These are phyloP conservation scores for Dioscorea dumetorum DNA, from an alignment of 106 monocot species.

Conservation along the genomic window DNA sequence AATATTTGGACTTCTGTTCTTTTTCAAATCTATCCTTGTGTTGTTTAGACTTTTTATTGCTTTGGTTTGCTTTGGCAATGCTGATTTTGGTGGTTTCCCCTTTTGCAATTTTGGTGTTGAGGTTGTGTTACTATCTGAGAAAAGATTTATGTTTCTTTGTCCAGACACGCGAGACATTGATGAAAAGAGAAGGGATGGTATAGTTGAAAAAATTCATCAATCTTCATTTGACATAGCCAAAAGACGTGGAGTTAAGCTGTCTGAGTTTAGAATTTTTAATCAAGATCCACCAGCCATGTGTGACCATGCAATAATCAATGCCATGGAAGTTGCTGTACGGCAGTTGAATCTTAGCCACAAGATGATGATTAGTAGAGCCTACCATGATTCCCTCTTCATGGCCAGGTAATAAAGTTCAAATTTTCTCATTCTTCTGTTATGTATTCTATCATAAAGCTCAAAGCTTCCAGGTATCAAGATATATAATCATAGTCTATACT, in stretches of 20 bases:
- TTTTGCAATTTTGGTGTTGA: no score
- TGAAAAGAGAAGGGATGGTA: conserved; percentile 72
- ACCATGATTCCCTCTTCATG: conserved; percentile 99
- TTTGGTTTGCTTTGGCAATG: no score
- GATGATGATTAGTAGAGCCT: conserved; percentile 94
- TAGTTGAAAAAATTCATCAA: conserved; percentile 64
- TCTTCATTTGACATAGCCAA: conserved; percentile 64
- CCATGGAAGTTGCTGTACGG: conserved; percentile 50
- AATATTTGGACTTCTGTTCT: no score
- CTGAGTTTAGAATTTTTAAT: conserved; percentile 81
- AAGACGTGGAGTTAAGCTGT: conserved; percentile 56
- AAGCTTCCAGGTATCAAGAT: no score
- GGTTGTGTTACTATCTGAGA: no score
- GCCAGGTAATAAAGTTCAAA: conserved; percentile 51
- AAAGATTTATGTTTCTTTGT: background rate
- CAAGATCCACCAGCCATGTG: conserved; percentile 86
- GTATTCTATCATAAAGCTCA: no score
- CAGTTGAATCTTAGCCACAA: conserved; percentile 67
- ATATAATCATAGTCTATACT: no score
- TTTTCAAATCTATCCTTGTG: no score
- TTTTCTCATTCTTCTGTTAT: no score
- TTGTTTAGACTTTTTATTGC: no score
- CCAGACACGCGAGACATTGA: conserved; percentile 93
- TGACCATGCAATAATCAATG: conserved; percentile 45
- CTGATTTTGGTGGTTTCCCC: no score